phyloP scores from a whole-genome alignment of 225 moss, liverwort and hornwort genomes.

The Polytrichum commune region DNA sequence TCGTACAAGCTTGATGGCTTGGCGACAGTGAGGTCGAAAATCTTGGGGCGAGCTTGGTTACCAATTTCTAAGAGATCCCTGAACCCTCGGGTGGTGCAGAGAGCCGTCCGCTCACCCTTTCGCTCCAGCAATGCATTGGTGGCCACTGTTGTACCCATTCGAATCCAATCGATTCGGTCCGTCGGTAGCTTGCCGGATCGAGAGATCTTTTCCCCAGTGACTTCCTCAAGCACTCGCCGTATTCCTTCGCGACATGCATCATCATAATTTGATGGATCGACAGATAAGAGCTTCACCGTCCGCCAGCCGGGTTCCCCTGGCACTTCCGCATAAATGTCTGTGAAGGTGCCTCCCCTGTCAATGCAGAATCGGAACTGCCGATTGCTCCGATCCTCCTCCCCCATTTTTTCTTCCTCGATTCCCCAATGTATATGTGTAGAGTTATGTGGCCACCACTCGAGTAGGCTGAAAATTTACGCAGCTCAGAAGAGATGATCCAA shows the following conservation, averaged over 20 bases:
- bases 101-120: conserved; percentile 89
- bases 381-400: conserved; percentile 63
- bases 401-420: conserved; percentile 17
- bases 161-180: conserved; percentile 91
- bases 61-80: conserved; percentile 89
- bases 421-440: too few species aligned
- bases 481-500: too few species aligned
- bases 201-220: conserved; percentile 69
- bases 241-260: conserved; percentile 99
- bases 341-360: conserved; percentile 95
- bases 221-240: conserved; percentile 84
- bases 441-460: too few species aligned
- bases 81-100: conserved; percentile 89
- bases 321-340: conserved; percentile 94
- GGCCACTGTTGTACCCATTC: conserved; percentile 98
- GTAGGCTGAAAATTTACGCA: too few species aligned
- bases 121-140: conserved; percentile 95
- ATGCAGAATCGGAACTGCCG: conserved; percentile 95
- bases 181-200: conserved; percentile 86
- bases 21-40: conserved; percentile 85
- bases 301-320: conserved; percentile 85
- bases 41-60: conserved; percentile 93
- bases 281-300: conserved; percentile 81
- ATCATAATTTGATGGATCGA: conserved; percentile 91
- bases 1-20: conserved; percentile 89